A percentile compares a stretch with the other conserved stretches of the same genome.
Evolutionary conservation across 1,139 yeast species (phyloP).

Genomic region (Maudiozyma humilis): DNA sequence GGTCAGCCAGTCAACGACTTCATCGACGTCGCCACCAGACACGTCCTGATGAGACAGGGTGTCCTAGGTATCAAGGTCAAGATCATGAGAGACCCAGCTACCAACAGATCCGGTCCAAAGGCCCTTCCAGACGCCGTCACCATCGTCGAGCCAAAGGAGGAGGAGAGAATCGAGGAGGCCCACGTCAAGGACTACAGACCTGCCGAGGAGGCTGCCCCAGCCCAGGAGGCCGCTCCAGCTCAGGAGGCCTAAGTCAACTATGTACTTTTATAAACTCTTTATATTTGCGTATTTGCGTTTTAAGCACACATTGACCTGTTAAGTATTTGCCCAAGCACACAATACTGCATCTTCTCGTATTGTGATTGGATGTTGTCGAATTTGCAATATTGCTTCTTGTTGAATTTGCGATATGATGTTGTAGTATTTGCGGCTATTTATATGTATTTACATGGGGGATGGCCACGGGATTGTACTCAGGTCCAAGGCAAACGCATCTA

Average conservation of each 20-base stretch:
- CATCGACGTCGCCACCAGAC: slow-evolving; percentile 98
- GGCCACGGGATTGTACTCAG: not conserved
- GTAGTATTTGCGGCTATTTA: not conserved
- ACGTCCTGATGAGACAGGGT: slow-evolving; percentile 99
- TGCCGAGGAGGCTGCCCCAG: slow-evolving; percentile 29
- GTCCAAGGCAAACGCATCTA: slow-evolving; percentile 17
- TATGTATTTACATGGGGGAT: not conserved
- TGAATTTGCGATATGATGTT: too few species aligned
- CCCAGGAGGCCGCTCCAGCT: slow-evolving; percentile 7
- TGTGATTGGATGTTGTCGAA: too few species aligned
- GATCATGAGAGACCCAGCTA: slow-evolving; percentile 98
- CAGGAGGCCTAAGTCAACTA: slow-evolving; percentile 4
- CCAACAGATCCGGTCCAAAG: slow-evolving; percentile 84
- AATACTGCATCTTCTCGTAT: too few species aligned
- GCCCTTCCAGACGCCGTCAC: slow-evolving; percentile 93
- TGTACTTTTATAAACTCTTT: not conserved
- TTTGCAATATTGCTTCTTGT: too few species aligned
- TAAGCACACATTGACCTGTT: too few species aligned
- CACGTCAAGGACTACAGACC: slow-evolving; percentile 68
- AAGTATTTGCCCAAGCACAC: too few species aligned
- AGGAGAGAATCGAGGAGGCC: slow-evolving; percentile 81
- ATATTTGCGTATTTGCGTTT: not conserved
- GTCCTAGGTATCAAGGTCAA: slow-evolving; percentile 98
- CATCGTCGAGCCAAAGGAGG: slow-evolving; percentile 96
- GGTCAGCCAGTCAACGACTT: slow-evolving; percentile 99